A percentile compares a stretch with the other conserved stretches of the same genome.
phyloP scores from a whole-genome alignment of 352 stramenopile species.

The Pythium monospermum region DNA sequence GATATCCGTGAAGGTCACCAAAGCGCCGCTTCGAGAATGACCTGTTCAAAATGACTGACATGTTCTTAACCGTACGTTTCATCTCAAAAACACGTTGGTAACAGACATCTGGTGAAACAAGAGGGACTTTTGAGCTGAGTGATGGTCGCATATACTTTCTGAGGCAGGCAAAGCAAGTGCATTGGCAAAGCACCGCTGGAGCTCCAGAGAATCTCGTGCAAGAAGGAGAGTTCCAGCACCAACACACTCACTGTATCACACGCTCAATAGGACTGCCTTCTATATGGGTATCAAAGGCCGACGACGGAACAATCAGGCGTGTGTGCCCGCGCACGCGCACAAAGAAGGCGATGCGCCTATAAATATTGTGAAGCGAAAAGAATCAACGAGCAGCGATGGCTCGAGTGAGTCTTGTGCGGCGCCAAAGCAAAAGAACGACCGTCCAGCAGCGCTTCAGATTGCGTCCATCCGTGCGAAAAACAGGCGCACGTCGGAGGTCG shows the following conservation, averaged over 20 bases:
- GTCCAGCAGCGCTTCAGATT: conserved; percentile 33
- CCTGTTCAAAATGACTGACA: too few relatives aligned
- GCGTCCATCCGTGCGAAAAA: conserved; percentile 45
- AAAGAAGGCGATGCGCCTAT: conserved; percentile 18
- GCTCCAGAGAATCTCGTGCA: neutral
- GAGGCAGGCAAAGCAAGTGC: too few relatives aligned
- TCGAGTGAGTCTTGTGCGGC: neutral
- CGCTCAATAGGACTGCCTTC: too few relatives aligned
- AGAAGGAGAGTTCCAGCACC: neutral
- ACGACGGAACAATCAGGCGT: conserved; percentile 27
- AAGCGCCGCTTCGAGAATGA: conserved; percentile 28
- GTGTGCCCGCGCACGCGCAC: conserved; percentile 5
- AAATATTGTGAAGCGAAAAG: conserved; percentile 1
- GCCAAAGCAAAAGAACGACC: conserved; percentile 12
- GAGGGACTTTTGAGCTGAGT: conserved; percentile 6
- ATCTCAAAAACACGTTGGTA: neutral
- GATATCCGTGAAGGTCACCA: too few relatives aligned
- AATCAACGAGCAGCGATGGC: conserved; percentile 16
- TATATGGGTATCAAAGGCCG: conserved; percentile 70
- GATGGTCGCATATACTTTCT: conserved; percentile 14
- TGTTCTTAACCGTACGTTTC: neutral
- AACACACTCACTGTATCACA: too few relatives aligned
- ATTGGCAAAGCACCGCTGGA: neutral
- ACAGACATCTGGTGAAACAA: neutral
- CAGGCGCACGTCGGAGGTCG: conserved; percentile 21